phyloP scores from a whole-genome alignment of 805 yeast species.

The Ogataea kodamae region DNA sequence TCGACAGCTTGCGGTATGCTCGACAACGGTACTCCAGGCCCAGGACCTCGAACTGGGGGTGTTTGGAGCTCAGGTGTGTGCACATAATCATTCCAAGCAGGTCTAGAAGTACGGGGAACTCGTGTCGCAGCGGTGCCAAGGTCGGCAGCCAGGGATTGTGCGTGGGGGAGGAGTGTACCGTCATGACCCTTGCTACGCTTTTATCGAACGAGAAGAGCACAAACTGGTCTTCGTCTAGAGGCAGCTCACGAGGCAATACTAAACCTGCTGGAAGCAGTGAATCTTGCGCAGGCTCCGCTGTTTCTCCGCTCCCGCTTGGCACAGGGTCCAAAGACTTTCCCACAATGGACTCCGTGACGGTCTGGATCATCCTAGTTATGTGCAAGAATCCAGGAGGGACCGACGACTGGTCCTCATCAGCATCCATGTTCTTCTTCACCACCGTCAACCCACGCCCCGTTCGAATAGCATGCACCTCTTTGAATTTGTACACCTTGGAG shows the following conservation, averaged over 20 bases:
- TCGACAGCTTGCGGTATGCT: conserved; percentile 13
- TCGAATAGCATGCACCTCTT: conserved; percentile 4
- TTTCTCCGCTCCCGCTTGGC: too few relatives aligned
- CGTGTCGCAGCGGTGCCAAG: conserved; percentile 8
- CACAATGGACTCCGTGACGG: conserved; percentile 18
- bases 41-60: conserved; percentile 4
- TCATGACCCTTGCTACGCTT: conserved; percentile 14
- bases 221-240: conserved; percentile 11
- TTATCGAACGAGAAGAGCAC: conserved; percentile 15
- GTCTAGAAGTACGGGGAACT: conserved; percentile 16
- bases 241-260: neutral
- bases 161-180: conserved; percentile 7
- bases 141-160: conserved; percentile 18
- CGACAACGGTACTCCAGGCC: conserved; percentile 15
- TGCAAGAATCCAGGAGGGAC: too few relatives aligned
- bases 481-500: conserved; percentile 16
- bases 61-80: conserved; percentile 12
- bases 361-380: conserved; percentile 10
- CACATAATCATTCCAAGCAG: conserved; percentile 18
- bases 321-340: conserved; percentile 18
- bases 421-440: too few relatives aligned
- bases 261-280: too few relatives aligned
- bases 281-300: too few relatives aligned
- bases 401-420: too few relatives aligned
- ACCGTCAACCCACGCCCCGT: too few relatives aligned